phyloP scores from a whole-genome alignment of 495 filamentous ascomycete genomes.

The Tirmania nivea region DNA sequence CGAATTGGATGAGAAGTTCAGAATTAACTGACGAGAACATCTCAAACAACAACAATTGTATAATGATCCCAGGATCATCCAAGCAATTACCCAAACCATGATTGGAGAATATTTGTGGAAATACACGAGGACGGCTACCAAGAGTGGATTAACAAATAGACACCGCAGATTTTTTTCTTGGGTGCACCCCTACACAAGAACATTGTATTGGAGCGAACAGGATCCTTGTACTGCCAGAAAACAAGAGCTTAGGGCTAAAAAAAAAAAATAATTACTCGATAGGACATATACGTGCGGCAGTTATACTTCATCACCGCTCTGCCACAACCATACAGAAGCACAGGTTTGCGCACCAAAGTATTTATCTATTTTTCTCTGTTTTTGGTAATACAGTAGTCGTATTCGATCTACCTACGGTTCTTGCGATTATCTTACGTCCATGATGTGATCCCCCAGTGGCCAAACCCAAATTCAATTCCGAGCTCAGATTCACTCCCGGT shows the following conservation, averaged over 20 bases:
- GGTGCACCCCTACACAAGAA: constrained; percentile 95
- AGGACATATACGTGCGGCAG: too few relatives aligned
- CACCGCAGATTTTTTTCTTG: constrained; percentile 96
- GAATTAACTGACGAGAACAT: constrained; percentile 42
- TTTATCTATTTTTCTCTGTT: too few relatives aligned
- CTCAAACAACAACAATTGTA: constrained; percentile 4
- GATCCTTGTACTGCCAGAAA: constrained; percentile 64
- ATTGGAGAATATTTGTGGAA: constrained; percentile 98
- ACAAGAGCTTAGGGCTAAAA: constrained; percentile 67
- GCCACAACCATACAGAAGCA: too few relatives aligned
- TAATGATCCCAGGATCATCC: constrained; percentile 88
- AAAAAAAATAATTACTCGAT: too few relatives aligned
- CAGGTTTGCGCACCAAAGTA: too few relatives aligned
- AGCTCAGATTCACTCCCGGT: too few relatives aligned
- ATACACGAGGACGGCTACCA: constrained; percentile 80
- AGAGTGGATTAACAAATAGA: constrained; percentile 59
- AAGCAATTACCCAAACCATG: constrained; percentile 98
- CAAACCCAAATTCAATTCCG: too few relatives aligned
- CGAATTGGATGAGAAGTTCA: constrained; percentile 77
- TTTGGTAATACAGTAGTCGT: too few relatives aligned
- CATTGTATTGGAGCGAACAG: constrained; percentile 85
- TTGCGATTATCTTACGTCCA: too few relatives aligned
- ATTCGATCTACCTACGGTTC: too few relatives aligned
- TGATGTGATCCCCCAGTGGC: too few relatives aligned
- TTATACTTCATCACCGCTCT: too few relatives aligned